Base-by-base conservation (phyloP, 2,329 filamentous ascomycete species). In the Colletotrichum sublineola region DNA sequence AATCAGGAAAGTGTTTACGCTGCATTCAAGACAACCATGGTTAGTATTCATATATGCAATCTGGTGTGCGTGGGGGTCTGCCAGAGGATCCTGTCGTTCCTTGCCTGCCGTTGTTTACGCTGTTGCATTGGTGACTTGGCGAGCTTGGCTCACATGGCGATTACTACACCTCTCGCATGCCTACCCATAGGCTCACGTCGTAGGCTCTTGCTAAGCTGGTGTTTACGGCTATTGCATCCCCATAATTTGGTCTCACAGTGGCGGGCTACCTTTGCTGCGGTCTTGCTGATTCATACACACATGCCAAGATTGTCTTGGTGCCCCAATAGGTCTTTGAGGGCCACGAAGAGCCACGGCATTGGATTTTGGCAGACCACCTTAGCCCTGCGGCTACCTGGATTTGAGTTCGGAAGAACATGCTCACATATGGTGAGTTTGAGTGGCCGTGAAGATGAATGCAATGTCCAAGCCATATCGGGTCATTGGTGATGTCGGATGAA, bases 311-410 rank as follows among this genome's bases (percentile, higher is more conserved):
- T 44, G 31, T 40, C 24, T 67, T 12, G 48, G 58, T 61, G 55
- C 20, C 46, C 40, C 52, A 53, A 36, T 42, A 12, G 38, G 20
- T 60, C 42, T 40, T 55, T 52, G 33, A 61, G 14, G 33, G 24
- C 60, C 53, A 64, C 60, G 60, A 63, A 52, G 38, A 50, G 53
- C 66, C 57, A 69, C 57, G 58, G 8, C 12, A 36, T 9, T 18
- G 5, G 31, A 18, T 52, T 58, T 69, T 68, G 69, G 69, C 66
- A 50, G 18, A 15, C 36, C 31, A 31, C 29, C 69, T 64, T 64
- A 50, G 66, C 69, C 61, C 65, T 69, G 69, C 66, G 69, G 60
- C 69, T 72, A 60, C 55, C 29, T 33, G n/a, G 40, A 55, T 53
- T 60, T 66, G 60, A 68, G 55, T n/a, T 56, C n/a, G 33, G 36